These are phyloP conservation scores for Pseudonitzschia multiseries DNA, from an alignment of 108 stramenopile genomes.

Conservation along the genomic window DNA sequence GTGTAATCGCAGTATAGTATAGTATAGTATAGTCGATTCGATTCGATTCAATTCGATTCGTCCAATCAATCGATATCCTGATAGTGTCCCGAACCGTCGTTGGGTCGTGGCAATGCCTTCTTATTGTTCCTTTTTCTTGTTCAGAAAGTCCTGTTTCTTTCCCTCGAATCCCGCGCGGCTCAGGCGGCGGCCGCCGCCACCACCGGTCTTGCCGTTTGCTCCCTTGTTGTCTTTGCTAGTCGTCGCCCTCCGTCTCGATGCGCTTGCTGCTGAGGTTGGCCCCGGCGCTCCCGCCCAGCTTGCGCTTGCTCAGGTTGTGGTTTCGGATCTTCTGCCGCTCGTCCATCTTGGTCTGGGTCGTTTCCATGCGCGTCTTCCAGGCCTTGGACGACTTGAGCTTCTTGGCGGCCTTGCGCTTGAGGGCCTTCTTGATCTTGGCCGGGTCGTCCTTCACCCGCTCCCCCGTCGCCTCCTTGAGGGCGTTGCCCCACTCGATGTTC, in stretches of 20 bases:
- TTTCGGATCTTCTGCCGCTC: constrained; percentile 83
- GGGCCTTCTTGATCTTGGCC: constrained; percentile 74
- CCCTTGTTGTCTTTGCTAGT: constrained; percentile 10
- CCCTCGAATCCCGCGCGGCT: constrained; percentile 87
- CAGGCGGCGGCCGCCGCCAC: constrained; percentile 34
- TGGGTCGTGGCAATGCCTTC: too few relatives aligned
- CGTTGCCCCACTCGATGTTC: constrained; percentile 77
- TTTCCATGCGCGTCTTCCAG: constrained; percentile 79
- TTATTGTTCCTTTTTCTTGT: constrained; percentile 43
- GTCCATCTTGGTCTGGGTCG: constrained; percentile 57
- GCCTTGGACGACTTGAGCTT: constrained; percentile 78
- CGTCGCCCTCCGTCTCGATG: constrained; percentile 55
- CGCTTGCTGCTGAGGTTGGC: constrained; percentile 78
- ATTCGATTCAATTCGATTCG: too few relatives aligned
- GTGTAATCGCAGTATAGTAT: too few relatives aligned
- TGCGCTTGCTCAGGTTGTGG: constrained; percentile 79
- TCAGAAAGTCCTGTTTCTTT: constrained; percentile 77
- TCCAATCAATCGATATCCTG: too few relatives aligned
- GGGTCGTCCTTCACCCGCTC: constrained; percentile 82
- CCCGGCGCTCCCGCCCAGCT: constrained; percentile 68
- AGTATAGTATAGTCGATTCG: too few relatives aligned
- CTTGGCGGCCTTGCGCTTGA: constrained; percentile 85
- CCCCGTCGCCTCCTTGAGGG: constrained; percentile 67
- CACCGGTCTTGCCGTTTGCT: not conserved
- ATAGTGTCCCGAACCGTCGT: too few relatives aligned